Evolutionary conservation across 2,329 filamentous ascomycete genomes (phyloP), one percentile per base, ranked within the genome.

Genomic region (Cadophora sp.): DNA sequence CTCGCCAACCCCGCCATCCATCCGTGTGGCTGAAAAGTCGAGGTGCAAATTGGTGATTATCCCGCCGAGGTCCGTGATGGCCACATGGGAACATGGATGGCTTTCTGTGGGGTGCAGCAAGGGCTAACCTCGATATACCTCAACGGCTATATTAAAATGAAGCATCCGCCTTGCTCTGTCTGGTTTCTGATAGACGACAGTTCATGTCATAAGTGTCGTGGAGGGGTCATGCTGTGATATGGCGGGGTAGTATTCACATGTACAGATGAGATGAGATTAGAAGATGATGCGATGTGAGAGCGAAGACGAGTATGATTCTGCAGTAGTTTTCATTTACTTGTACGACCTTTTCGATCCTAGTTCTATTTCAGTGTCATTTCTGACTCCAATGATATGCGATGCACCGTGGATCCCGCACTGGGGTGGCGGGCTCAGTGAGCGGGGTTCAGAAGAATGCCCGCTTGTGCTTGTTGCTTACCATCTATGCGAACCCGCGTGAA

Each of bases 141-240:
- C 34, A 6, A 22, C n/a, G 55, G n/a, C 31, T 37, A 59, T 40
- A 59, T 59, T 40, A 24, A 26, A 19, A 26, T 4, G 11, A 59
- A 40, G 31, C 55, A 40, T 16, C 22, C 1, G 19, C 31, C 53
- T 14, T 58, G 53, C 14, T 34, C 12, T 37, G 6, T 22, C 43
- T 46, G 4, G 5, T 34, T 26, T 24, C 9, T 27, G 55, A 40
- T 40, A 59, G 22, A 40, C 11, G 34, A 19, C n/a, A 40, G 55
- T 37, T 59, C 55, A 24, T 59, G 22, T 40, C 31, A 59, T 40
- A 12, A 8, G 37, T 8, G 37, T 40, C 22, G 12, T 40, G 48
- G 31, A 55, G 62, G 50, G 62, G 62, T 53, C 62, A 43, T 55
- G 62, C 62, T 26, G 34, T 59, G 55, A 46, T n/a, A 56, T 64